Base-by-base conservation (phyloP, 768 basidiomycete species). In the Suillus alpinus region DNA sequence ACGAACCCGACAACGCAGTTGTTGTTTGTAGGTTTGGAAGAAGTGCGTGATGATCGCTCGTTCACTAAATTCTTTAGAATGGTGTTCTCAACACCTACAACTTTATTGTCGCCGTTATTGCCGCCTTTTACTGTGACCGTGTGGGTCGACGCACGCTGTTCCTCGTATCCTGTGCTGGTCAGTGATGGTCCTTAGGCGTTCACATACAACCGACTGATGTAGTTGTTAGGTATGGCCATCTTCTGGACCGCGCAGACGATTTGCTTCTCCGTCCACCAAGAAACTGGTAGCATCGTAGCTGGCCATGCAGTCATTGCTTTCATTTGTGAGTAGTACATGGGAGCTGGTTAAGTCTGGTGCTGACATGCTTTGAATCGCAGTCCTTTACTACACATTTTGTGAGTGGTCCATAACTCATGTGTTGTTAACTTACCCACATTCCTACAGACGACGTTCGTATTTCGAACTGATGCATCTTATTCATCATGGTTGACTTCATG, bases 81-180 rank as follows among this genome's bases (percentile, higher is more conserved):
- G 84, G 82, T 56, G 67, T 81, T 59, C 71, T 85, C 37, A 80
- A 81, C 64, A 81, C 85, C 61, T 86, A 75, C 71, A 85, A 85
- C 69, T 81, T 86, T 56, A 69, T 81, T 60, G 74, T 83, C 47
- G 82, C 83, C n/a, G 72, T 84, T 55, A 56, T 72, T 29, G 82
- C 82, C 34, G 81, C 79, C 31, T 73, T 82, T 59, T 70, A 81
- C 20, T 81, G 79, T 58, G 84, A 85, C 62, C 73, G 75, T 41
- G 73, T 77, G 46, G 84, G 85, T 16, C 70, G 85, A 47, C 77
- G 84, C 1, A 77, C 73, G 4, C 69, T 86, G 37, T 84, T 84
- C 75, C 71, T 85, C 59, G 75, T 67, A 10, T 81, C 82, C 12
- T 79, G 77, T 7, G 66, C 75, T 59, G 80, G 80, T 75, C 52